Base-by-base conservation (phyloP, 352 stramenopile genomes). In the Pythium oligandrum region DNA sequence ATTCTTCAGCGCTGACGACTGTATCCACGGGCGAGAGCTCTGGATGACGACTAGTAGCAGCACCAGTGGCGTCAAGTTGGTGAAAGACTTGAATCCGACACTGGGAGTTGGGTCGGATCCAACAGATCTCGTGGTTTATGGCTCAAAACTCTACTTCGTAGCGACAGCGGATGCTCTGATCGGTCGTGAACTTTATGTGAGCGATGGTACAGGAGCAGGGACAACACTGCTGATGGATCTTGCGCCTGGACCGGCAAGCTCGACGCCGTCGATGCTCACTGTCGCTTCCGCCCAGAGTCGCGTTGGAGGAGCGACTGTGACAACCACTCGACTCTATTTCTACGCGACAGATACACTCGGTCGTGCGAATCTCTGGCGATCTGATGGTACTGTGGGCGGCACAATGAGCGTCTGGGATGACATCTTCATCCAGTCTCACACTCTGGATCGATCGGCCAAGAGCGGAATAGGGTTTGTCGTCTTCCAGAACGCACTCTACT, bases 1-100 rank as follows among this genome's bases (percentile, higher is more conserved):
- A 2, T 88, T 85, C 50, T 95, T 95, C 55, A 53, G 64, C 1
- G 86, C 86, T 1, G 67, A 70, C 11, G 83, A 95, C 62, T 75
- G 84, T 42, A 53, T 70, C 9, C 63, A 77, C 42, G 84, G 86
- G 6, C 59, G 66, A 5, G 84, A 95, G 57, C 68, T 95, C 10
- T 95, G 83, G 82, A 35, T 68, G 30, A 83, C 59, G 5, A 26
- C 17, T 26, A 73, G 83, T 51, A 78, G 76, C 17, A 70, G 68
- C 0, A 7, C 17, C 6, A 31, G 37, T 36, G 78, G 72, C 17
- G 83, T 72, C 2, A 55, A 54, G n/a, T 51, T 89, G 38, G 63
- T 95, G 9, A 51, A 56, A 32, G 77, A 90, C 56, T 48, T 94
- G 8, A 63, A 64, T 33, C n/a, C 59, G 0, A 63, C 67, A 40